Base-by-base conservation (phyloP, 2,329 filamentous ascomycete species). In the Alternaria brassicae region DNA sequence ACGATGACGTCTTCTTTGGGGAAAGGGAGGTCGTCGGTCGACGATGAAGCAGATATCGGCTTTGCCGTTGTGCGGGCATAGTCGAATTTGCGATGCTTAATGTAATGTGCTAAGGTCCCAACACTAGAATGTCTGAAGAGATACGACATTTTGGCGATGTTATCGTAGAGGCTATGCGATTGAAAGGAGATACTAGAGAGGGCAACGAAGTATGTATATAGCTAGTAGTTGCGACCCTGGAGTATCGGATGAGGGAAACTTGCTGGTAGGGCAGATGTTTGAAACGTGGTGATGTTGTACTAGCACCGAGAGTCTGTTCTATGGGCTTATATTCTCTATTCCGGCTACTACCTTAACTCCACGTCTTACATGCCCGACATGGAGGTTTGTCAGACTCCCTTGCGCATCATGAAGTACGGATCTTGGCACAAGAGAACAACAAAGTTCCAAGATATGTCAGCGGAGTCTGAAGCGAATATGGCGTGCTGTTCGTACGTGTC, bases 31-130 rank as follows among this genome's bases (percentile, higher is more conserved):
- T 71, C 65, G 30, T 72, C 69, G 15, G 53, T 63, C 3, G 69
- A 68, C 4, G 66, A 67, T 5, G 62, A 65, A 12, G 45, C 28
- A 32, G 69, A 66, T 34, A 68, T 49, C 10, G 59, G 32, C 32
- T 70, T 66, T 4, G 44, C 52, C 4, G 56, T 56, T 8, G 34
- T 56, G 19, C 68, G 63, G 5, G 68, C 56, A 52, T 62, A 72
- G 42, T 68, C 63, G 28, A 72, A 63, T 42, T 62, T 70, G 41
- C 68, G 60, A 32, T 72, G 53, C 36, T 59, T 67, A 25, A 60
- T 53, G 47, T 69, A 70, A 30, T 65, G 69, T 4, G 58, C 34
- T 13, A 61, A 17, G 2, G 66, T 69, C 9, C 69, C 69, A 2
- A 68, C 53, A 3, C 60, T 48, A 2, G 66, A 69, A 40, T 72